These are phyloP conservation scores for Neurospora sp. DNA, from an alignment of 495 filamentous ascomycete genomes.

Conservation along the genomic window DNA sequence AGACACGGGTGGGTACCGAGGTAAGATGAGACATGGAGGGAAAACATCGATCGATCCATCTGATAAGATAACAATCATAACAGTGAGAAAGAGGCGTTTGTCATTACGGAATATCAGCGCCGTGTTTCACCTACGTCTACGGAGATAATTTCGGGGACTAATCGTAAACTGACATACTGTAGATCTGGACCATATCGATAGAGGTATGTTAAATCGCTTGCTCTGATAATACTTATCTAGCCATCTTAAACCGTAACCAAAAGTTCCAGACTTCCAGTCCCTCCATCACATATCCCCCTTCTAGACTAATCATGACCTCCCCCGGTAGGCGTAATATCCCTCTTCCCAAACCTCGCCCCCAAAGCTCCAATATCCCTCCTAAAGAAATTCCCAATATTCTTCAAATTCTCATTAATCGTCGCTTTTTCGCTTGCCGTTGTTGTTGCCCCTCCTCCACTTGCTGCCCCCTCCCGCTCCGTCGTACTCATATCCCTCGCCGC, in stretches of 20 bases:
- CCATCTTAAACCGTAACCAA: too few relatives aligned
- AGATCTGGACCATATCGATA: too few relatives aligned
- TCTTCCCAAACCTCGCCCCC: conserved; percentile 57
- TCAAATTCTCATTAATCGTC: conserved; percentile 81
- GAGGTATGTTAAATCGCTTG: too few relatives aligned
- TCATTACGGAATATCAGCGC: neutral
- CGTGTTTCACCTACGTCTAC: neutral
- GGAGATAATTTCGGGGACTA: neutral
- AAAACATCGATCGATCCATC: neutral
- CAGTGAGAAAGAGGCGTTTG: neutral
- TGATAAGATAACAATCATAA: neutral
- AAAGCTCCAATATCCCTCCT: conserved; percentile 77
- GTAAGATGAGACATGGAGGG: neutral
- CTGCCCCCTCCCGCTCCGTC: conserved; percentile 28
- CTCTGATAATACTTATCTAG: too few relatives aligned
- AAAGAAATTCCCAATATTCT: conserved; percentile 95
- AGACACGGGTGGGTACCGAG: neutral
- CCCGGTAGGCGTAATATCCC: conserved; percentile 30
- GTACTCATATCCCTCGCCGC: conserved; percentile 82
- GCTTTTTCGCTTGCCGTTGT: conserved; percentile 35
- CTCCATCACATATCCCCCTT: too few relatives aligned
- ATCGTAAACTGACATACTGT: neutral
- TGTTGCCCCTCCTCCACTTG: conserved; percentile 47
- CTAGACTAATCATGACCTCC: neutral
- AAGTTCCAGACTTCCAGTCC: too few relatives aligned